Conservation (phyloP, 78 protist species). For the Blattamonas nauphoetae region DNA sequence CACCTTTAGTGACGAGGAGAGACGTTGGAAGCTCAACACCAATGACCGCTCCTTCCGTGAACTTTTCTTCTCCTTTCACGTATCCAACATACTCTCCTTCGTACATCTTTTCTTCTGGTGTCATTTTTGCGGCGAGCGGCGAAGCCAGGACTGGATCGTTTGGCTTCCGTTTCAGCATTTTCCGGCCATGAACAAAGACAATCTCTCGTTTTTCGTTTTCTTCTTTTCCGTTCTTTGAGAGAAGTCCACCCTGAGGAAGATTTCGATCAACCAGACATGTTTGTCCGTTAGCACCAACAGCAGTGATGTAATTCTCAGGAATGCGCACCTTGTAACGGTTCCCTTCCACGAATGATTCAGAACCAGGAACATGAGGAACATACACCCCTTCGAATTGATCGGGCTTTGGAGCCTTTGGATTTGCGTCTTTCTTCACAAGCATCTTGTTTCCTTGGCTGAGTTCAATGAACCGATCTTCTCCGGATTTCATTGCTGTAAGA, state of each 20-base stretch:
- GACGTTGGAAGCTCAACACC: not conserved
- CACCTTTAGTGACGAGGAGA: not conserved
- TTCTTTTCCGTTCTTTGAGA: too few species aligned
- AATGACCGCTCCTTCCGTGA: not conserved
- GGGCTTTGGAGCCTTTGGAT: not conserved
- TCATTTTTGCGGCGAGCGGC: not conserved
- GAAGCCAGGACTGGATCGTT: too few species aligned
- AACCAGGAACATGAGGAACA: not conserved
- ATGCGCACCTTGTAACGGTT: not conserved
- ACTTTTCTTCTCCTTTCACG: not conserved
- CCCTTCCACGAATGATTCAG: not conserved
- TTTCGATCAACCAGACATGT: not conserved
- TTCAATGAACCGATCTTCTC: not conserved
- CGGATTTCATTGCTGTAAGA: too few species aligned
- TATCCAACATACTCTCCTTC: not conserved
- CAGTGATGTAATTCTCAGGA: not conserved
- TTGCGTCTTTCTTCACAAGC: not conserved
- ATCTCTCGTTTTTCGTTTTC: not conserved
- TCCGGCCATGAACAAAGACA: not conserved
- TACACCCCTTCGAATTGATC: not conserved
- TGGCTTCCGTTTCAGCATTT: not conserved
- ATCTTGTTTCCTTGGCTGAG: not conserved
- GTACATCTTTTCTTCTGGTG: not conserved
- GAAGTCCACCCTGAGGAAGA: too few species aligned
- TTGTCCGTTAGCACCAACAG: not conserved